Evolutionary conservation across 2,329 filamentous ascomycete species (phyloP), one percentile per base, ranked within the genome.

Genomic region (Didymella glomerata): DNA sequence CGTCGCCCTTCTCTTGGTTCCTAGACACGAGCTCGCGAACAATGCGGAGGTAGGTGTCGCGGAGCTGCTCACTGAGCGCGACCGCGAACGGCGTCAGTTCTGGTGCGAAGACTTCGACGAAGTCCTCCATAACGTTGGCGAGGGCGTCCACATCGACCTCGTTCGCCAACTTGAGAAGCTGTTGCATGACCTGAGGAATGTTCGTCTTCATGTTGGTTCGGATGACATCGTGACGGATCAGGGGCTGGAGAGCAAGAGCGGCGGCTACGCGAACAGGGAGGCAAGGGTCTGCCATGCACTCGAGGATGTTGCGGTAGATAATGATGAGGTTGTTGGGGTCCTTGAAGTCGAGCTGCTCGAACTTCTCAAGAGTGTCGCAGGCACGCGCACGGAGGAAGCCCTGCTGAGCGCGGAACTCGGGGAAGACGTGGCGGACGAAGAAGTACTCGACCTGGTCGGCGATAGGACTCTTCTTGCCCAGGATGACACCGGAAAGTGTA

Each of bases 121-220:
- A 99, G 74, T 99, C 95, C 79, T 99, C 95, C 95, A 99, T 99
- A 38, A 99, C 95, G 72, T 98, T 98, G 22, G 95, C 94, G 40
- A 99, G 84, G 5, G 95, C 93, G 77, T 99, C 95, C 47, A 99
- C 94, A 74, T 99, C 95, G 58, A 96, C 95, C 79, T 99, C 95
- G 74, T 99, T 99, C 27, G 95, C 94, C 57, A 99, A 83, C 81
- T 98, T 98, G 54, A 99, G 84, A 14, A 99, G 85, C 79, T 99
- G 94, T 80, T 98, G 96, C 95, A 99, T 99, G 72, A 99, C 98
- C 72, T 96, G 96, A 16, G 95, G 93, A 67, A 99, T 99, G 76
- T 93, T 97, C 73, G 93, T 88, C 79, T 97, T 93, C 95, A 99
- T 98, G 78, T 91, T 95, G 40, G 88, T 90, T 57, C 93, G 90